phyloP scores from a whole-genome alignment of 352 stramenopile genomes.

The Phytopythium boreale region DNA sequence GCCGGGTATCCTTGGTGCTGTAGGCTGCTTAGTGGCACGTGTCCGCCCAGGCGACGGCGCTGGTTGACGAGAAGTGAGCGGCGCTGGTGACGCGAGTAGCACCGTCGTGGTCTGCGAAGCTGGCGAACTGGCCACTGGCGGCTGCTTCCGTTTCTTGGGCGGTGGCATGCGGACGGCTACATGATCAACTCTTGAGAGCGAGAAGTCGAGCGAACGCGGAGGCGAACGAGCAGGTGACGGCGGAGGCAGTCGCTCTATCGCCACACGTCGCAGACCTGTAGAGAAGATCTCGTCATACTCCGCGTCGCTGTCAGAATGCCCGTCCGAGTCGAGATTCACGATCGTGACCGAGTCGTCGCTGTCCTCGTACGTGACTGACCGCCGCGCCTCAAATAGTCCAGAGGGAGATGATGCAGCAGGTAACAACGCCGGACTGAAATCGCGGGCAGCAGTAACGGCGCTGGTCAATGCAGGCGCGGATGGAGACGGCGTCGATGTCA shows the following conservation, averaged over 20 bases:
- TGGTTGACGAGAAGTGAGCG: neutral
- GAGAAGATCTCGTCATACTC: neutral
- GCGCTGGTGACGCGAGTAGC: too few relatives aligned
- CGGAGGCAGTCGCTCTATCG: neutral
- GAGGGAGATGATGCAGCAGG: neutral
- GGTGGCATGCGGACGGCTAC: neutral
- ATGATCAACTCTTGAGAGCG: neutral
- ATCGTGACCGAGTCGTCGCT: neutral
- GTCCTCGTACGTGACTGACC: too few relatives aligned
- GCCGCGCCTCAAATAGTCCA: neutral
- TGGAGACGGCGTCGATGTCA: slow-evolving; percentile 32
- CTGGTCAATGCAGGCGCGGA: too few relatives aligned
- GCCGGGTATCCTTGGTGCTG: neutral
- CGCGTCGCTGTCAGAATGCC: neutral
- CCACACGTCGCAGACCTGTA: neutral
- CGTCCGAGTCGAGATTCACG: neutral
- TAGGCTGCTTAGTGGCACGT: too few relatives aligned
- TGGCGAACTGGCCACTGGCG: neutral
- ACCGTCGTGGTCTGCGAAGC: too few relatives aligned
- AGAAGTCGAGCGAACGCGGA: neutral
- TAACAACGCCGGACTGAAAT: neutral
- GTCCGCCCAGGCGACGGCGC: neutral
- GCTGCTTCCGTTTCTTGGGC: neutral
- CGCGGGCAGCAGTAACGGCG: neutral
- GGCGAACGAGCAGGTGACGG: neutral